phyloP scores from a whole-genome alignment of 2,329 filamentous ascomycete genomes.

The Pseudopithomyces maydicus region DNA sequence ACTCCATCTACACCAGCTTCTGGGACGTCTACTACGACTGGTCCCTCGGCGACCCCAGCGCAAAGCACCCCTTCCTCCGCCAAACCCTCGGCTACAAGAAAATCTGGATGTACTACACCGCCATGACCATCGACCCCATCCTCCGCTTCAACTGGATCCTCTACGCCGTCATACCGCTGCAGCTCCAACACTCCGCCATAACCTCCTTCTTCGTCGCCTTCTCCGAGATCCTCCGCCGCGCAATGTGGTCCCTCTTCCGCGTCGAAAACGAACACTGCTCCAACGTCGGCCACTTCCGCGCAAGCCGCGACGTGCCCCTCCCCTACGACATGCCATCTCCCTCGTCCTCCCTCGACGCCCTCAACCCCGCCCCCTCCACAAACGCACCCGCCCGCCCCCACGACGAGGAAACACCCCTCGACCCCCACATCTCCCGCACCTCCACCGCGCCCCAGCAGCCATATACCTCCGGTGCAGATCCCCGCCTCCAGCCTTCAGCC shows the following conservation, averaged over 20 bases:
- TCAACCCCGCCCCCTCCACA: too few species aligned
- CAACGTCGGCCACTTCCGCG: constrained; percentile 81
- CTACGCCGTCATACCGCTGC: constrained; percentile 80
- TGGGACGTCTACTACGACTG: constrained; percentile 99
- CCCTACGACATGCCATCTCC: constrained; percentile 66
- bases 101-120: constrained; percentile 81
- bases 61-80: constrained; percentile 66
- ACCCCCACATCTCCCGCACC: constrained; percentile 21
- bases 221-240: constrained; percentile 80
- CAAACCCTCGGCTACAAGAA: constrained; percentile 79
- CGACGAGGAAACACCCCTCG: constrained; percentile 39
- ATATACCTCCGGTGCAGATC: constrained; percentile 22
- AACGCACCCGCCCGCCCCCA: constrained; percentile 10
- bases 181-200: constrained; percentile 81
- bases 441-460: constrained; percentile 6
- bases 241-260: constrained; percentile 89
- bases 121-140: constrained; percentile 82
- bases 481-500: constrained; percentile 15
- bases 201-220: constrained; percentile 80
- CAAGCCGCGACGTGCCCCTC: constrained; percentile 82
- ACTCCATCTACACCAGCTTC: constrained; percentile 80
- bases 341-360: constrained; percentile 7
- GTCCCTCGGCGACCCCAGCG: constrained; percentile 80
- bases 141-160: constrained; percentile 94
- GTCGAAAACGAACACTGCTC: constrained; percentile 98